Conservation (phyloP, 2,329 filamentous ascomycete genomes). For the Paecilomyces niveus region DNA sequence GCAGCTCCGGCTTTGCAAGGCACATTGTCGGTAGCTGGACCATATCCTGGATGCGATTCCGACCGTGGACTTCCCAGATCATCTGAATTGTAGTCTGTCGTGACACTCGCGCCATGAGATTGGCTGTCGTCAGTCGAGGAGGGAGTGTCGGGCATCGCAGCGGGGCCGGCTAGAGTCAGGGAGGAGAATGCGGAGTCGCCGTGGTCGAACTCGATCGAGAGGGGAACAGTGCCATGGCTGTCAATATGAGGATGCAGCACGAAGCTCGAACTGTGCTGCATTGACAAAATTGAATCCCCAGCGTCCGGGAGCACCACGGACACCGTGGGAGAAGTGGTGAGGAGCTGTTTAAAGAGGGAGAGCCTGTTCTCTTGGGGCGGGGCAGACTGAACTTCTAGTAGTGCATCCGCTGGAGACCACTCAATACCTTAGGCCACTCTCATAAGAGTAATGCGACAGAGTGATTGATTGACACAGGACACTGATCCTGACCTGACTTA, state of each 20-base stretch:
- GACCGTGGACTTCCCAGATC: constrained; percentile 8
- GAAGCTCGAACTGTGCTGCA: constrained; percentile 26
- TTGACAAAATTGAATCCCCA: constrained; percentile 31
- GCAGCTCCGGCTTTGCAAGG: constrained; percentile 10
- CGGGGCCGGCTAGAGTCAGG: constrained; percentile 3
- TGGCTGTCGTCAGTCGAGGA: constrained; percentile 21
- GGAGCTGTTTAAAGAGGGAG: constrained; percentile 4
- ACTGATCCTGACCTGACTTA: constrained; percentile 15
- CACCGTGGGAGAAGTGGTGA: constrained; percentile 1
- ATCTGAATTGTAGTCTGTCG: constrained; percentile 27
- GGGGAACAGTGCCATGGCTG: constrained; percentile 10
- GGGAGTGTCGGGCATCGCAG: constrained; percentile 15
- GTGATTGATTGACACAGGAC: constrained; percentile 11
- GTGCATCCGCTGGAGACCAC: background rate
- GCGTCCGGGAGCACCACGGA: constrained; percentile 4
- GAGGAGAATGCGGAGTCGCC: constrained; percentile 6
- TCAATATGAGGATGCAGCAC: constrained; percentile 14
- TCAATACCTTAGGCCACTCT: background rate
- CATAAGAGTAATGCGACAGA: constrained; percentile 1
- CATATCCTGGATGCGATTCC: constrained; percentile 2
- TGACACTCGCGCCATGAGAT: constrained; percentile 23
- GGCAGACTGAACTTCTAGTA: background rate
- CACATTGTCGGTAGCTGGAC: constrained; percentile 10
- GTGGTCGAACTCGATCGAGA: constrained; percentile 3
- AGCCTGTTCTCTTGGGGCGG: constrained; percentile 3